Conservation (phyloP, 345 rosid species). For the Gossypium longicalyx region DNA sequence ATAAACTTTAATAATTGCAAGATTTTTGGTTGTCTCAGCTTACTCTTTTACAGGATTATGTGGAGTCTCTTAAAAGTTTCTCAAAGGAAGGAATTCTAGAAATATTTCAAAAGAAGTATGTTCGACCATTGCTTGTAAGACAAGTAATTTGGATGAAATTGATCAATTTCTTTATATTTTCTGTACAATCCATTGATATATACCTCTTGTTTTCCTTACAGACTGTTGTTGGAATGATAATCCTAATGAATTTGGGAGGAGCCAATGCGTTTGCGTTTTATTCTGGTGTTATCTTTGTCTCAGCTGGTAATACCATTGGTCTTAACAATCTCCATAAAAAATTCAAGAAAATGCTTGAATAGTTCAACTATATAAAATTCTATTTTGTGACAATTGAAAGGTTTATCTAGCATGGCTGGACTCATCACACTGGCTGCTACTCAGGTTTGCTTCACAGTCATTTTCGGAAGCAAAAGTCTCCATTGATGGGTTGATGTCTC, state of each 20-base stretch:
- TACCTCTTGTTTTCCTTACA: not conserved
- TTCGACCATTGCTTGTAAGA: constrained; percentile 7
- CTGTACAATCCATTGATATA: not conserved
- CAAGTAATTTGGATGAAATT: not conserved
- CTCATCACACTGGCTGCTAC: not conserved
- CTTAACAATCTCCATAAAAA: not conserved
- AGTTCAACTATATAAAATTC: not conserved
- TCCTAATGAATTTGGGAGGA: not conserved
- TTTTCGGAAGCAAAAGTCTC: not conserved
- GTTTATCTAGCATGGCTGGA: constrained; percentile 8
- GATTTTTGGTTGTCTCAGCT: not conserved
- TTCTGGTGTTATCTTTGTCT: too few species aligned
- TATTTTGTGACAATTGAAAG: not conserved
- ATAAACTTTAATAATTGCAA: not conserved
- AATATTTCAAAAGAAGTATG: constrained; percentile 13
- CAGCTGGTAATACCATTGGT: too few species aligned
- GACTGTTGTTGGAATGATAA: not conserved
- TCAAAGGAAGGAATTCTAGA: not conserved
- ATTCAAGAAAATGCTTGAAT: not conserved
- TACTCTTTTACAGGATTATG: not conserved
- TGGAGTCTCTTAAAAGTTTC: not conserved
- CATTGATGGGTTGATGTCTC: not conserved
- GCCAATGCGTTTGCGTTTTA: too few species aligned
- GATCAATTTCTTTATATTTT: not conserved
- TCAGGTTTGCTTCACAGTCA: constrained; percentile 1